Conservation (phyloP, 2,329 filamentous ascomycete species). For the Colletotrichum somersetense region DNA sequence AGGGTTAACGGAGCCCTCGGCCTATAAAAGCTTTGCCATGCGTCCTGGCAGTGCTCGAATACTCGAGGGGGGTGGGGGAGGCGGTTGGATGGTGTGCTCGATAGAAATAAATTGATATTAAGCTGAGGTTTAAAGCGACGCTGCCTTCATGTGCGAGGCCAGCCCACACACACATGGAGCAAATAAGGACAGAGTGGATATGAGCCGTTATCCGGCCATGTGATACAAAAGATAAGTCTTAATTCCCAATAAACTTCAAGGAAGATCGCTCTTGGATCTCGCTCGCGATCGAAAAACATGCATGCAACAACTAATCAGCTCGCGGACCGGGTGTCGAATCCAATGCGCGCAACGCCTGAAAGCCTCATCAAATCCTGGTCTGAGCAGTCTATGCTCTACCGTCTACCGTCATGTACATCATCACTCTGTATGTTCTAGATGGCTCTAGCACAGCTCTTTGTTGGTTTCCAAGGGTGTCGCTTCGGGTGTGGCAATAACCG, state of each 20-base stretch:
- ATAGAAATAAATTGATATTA: not conserved
- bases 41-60: not conserved
- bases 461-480: constrained; percentile 49
- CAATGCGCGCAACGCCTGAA: constrained; percentile 12
- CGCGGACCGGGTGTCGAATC: not conserved
- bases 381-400: constrained; percentile 12
- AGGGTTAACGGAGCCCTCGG: not conserved
- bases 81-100: too few species aligned
- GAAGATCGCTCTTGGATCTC: not conserved
- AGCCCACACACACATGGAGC: not conserved
- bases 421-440: constrained; percentile 1
- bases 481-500: constrained; percentile 46
- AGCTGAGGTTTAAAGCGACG: too few species aligned
- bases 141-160: not conserved
- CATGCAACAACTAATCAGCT: not conserved
- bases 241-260: not conserved
- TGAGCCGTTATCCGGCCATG: constrained; percentile 2
- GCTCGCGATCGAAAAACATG: constrained; percentile 10
- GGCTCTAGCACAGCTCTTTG: constrained; percentile 42
- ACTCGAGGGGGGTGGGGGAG: not conserved
- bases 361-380: not conserved
- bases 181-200: not conserved
- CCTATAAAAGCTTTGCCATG: not conserved
- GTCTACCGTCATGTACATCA: constrained; percentile 23
- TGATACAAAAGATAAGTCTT: not conserved